Evolutionary conservation across 352 stramenopile species (phyloP).

Genomic region (Phytophthora tentaculata): DNA sequence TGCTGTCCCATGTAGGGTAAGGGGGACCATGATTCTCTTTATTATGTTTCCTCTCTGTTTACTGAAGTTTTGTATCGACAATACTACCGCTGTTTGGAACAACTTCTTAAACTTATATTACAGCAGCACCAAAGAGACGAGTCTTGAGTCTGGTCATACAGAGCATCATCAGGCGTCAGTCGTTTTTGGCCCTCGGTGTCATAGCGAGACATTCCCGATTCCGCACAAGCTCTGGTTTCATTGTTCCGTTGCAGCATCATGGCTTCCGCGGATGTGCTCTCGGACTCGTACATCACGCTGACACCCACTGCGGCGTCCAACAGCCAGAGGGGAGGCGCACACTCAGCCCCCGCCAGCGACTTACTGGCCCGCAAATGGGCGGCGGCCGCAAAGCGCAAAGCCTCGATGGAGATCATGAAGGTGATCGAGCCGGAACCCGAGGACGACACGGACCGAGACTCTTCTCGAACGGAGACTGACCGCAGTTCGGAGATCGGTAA

Average conservation of each 20-base stretch:
- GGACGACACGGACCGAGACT: slow-evolving; percentile 28
- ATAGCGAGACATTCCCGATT: slow-evolving; percentile 28
- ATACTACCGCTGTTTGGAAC: background rate
- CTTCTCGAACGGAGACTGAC: slow-evolving; percentile 49
- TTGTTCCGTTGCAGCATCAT: slow-evolving; percentile 6
- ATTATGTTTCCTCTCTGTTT: background rate
- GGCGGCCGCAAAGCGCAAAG: slow-evolving; percentile 43
- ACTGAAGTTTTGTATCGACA: background rate
- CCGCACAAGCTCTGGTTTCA: slow-evolving; percentile 1
- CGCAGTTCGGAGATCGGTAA: slow-evolving; percentile 46
- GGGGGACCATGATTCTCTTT: background rate
- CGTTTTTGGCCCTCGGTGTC: slow-evolving; percentile 15
- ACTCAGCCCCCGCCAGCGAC: slow-evolving; percentile 41
- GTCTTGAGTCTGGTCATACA: background rate
- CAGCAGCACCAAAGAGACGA: slow-evolving; percentile 4
- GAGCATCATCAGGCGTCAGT: slow-evolving; percentile 17
- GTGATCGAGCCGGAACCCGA: slow-evolving; percentile 33
- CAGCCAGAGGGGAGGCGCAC: slow-evolving; percentile 19
- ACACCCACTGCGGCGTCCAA: slow-evolving; percentile 46
- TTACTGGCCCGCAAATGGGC: slow-evolving; percentile 55
- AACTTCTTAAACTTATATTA: background rate
- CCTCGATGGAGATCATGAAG: slow-evolving; percentile 37
- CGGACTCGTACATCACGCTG: slow-evolving; percentile 60
- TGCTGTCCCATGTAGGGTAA: background rate
- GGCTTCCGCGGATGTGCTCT: slow-evolving; percentile 24